Conservation (phyloP, 2,329 filamentous ascomycete species). For the Colletotrichum tofieldiae region DNA sequence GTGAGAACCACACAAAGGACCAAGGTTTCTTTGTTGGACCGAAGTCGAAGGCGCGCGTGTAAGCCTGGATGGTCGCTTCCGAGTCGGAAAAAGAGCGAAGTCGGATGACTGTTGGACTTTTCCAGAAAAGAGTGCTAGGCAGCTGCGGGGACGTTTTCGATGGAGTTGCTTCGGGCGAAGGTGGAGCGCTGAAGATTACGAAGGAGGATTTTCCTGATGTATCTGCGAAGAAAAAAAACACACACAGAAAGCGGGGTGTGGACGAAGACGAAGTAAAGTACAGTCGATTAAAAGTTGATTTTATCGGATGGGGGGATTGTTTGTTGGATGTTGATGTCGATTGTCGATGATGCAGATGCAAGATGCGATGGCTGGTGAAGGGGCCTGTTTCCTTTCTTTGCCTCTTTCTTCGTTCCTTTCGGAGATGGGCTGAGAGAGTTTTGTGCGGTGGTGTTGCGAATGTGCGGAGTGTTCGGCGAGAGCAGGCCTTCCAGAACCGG, state of each 20-base stretch:
- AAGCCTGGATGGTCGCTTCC: constrained; percentile 15
- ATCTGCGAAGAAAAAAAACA: constrained; percentile 30
- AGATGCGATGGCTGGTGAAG: constrained; percentile 8
- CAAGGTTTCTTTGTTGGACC: constrained; percentile 23
- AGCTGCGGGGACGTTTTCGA: constrained; percentile 3
- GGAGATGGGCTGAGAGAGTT: background rate
- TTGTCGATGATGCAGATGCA: constrained; percentile 29
- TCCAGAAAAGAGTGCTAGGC: constrained; percentile 11
- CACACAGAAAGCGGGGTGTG: background rate
- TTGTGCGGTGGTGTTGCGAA: constrained; percentile 35
- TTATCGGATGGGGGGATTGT: constrained; percentile 10
- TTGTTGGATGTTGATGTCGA: background rate
- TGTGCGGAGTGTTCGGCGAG: constrained; percentile 27
- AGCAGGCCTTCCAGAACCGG: constrained; percentile 41
- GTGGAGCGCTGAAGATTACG: constrained; percentile 39
- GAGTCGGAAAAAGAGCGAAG: constrained; percentile 6
- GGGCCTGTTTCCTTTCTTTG: constrained; percentile 5
- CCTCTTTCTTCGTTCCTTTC: constrained; percentile 7
- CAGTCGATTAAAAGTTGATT: constrained; percentile 56
- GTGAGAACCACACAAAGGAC: constrained; percentile 33
- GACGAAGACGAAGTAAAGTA: constrained; percentile 49
- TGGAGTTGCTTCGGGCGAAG: constrained; percentile 8
- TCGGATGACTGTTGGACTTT: constrained; percentile 10
- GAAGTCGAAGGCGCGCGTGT: constrained; percentile 18
- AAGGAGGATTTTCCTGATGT: constrained; percentile 13